These are phyloP conservation scores for Phytophthora citrophthora DNA, from an alignment of 352 stramenopile species.

Conservation along the genomic window DNA sequence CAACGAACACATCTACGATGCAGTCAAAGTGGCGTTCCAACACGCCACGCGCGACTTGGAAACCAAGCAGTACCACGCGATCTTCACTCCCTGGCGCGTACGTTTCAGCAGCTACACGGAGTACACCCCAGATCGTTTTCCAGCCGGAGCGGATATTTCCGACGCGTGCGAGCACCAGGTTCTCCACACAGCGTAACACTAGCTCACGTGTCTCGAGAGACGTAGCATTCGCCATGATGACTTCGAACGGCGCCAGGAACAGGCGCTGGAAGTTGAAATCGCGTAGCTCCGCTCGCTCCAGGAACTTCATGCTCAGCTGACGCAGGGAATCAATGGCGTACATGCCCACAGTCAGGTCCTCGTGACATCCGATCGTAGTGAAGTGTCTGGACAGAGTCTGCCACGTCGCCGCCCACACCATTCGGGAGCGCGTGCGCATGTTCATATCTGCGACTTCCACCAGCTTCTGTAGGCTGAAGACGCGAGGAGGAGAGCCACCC, in stretches of 20 bases:
- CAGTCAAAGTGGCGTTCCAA: conserved; percentile 77
- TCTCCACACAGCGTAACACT: conserved; percentile 91
- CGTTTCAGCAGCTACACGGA: conserved; percentile 87
- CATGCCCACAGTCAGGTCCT: conserved; percentile 97
- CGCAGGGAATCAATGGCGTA: conserved; percentile 99
- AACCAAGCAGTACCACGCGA: conserved; percentile 85
- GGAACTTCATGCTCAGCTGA: conserved; percentile 99
- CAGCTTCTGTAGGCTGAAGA: conserved; percentile 98
- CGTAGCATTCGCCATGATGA: conserved; percentile 90
- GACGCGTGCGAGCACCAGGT: conserved; percentile 91
- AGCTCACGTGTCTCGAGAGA: conserved; percentile 90
- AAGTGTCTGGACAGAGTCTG: conserved; percentile 97
- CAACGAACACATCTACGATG: conserved; percentile 82
- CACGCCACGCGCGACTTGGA: conserved; percentile 89
- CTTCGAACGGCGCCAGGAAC: conserved; percentile 98
- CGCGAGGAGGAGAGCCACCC: conserved; percentile 81
- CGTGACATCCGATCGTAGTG: conserved; percentile 95
- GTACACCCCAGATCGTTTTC: conserved; percentile 95
- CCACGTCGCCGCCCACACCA: conserved; percentile 99
- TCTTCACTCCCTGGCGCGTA: conserved; percentile 75
- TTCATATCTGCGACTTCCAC: conserved; percentile 99
- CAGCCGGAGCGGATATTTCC: conserved; percentile 92
- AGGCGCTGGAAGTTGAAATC: conserved; percentile 99
- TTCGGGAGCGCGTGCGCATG: conserved; percentile 95
- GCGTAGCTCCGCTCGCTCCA: conserved; percentile 97